A percentile compares a stretch with the other conserved stretches of the same genome.
Conservation (phyloP, 2,329 filamentous ascomycete genomes). For the Neofusicoccum parvum region DNA sequence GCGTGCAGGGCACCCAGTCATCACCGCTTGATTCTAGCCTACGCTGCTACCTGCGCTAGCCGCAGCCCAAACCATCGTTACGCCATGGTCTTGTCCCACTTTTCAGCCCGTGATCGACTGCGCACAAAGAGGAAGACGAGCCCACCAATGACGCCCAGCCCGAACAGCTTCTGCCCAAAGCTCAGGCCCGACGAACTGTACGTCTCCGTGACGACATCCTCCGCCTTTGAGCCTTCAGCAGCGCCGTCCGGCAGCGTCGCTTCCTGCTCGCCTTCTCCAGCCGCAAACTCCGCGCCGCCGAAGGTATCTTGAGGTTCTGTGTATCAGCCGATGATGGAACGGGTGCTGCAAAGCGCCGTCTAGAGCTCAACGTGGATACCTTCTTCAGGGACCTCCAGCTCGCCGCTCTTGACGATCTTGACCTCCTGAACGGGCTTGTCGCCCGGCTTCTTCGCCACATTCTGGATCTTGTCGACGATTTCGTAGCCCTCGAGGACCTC, state of each 20-base stretch:
- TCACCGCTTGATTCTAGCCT: neutral
- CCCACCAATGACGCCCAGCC: slow-evolving; percentile 47
- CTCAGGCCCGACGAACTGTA: slow-evolving; percentile 41
- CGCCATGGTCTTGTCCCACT: slow-evolving; percentile 43
- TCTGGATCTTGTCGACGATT: slow-evolving; percentile 77
- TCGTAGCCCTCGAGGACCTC: slow-evolving; percentile 87
- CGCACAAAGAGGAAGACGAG: slow-evolving; percentile 45
- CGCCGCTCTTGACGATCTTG: slow-evolving; percentile 82
- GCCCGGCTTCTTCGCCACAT: slow-evolving; percentile 63
- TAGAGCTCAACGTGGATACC: slow-evolving; percentile 92
- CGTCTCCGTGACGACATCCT: neutral
- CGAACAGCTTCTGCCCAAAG: slow-evolving; percentile 47
- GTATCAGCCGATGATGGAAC: slow-evolving; percentile 45
- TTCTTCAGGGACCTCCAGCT: slow-evolving; percentile 82
- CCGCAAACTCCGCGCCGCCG: slow-evolving; percentile 41
- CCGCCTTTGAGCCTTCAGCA: neutral
- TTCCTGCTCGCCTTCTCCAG: slow-evolving; percentile 40
- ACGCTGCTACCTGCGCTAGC: slow-evolving; percentile 15
- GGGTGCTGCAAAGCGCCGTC: slow-evolving; percentile 26
- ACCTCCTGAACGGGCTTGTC: slow-evolving; percentile 71
- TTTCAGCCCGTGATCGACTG: slow-evolving; percentile 28
- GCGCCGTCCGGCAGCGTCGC: slow-evolving; percentile 21
- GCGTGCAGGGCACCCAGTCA: slow-evolving; percentile 7
- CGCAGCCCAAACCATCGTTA: slow-evolving; percentile 15
- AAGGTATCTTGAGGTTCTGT: slow-evolving; percentile 46